A percentile compares a stretch with the other conserved stretches of the same genome.
phyloP scores from a whole-genome alignment of 176 grass and related monocot genomes.

The Aegilops speltoides region DNA sequence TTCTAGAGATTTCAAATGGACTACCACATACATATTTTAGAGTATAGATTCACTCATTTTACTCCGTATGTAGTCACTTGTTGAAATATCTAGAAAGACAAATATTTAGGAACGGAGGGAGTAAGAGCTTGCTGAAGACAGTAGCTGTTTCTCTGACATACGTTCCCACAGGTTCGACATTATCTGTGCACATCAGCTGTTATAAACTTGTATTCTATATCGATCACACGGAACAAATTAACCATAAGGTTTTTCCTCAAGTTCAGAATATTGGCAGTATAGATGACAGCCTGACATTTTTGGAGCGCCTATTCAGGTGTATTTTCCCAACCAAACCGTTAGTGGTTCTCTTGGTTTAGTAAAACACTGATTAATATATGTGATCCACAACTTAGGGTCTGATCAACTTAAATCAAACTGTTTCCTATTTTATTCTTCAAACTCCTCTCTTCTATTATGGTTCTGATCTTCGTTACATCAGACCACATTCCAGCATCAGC shows the following conservation, averaged over 20 bases:
- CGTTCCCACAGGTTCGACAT: neutral
- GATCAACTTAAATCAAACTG: conserved; percentile 33
- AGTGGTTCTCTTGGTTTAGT: neutral
- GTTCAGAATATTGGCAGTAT: neutral
- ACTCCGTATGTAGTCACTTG: too few species aligned
- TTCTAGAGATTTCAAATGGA: too few species aligned
- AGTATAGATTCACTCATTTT: too few species aligned
- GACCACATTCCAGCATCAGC: conserved; percentile 65
- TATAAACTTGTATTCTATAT: conserved; percentile 1
- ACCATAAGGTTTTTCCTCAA: neutral
- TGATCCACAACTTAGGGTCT: neutral
- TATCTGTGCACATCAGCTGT: conserved; percentile 7
- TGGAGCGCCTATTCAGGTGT: neutral
- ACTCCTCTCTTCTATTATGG: conserved; percentile 47
- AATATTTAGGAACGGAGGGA: too few species aligned
- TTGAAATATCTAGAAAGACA: too few species aligned
- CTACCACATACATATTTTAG: too few species aligned
- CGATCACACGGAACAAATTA: neutral
- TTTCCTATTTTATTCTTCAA: conserved; percentile 55
- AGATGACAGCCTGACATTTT: neutral
- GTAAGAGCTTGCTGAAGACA: neutral
- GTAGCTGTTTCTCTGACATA: neutral
- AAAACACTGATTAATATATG: neutral
- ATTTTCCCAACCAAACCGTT: neutral
- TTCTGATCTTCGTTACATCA: conserved; percentile 54